Evolutionary conservation across 768 basidiomycete species (phyloP), one percentile per base, ranked within the genome.

Genomic region (Trametes cinnabarina): DNA sequence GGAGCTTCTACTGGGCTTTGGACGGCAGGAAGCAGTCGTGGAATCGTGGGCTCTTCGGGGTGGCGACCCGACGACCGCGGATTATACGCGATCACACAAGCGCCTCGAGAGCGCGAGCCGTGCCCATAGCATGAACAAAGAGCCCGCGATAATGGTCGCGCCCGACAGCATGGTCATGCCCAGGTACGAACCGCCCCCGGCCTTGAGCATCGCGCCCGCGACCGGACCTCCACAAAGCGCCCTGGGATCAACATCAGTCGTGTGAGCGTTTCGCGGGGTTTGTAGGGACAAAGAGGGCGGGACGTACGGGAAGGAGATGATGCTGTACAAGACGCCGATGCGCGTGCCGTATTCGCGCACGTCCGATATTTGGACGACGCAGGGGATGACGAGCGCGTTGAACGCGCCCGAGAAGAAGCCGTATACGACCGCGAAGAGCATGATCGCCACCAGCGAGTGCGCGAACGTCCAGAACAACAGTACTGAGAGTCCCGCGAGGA

Each of bases 291-390:
- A 34, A 6, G 30, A 22, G 14, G 25, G 5, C n/a, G n/a, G 5
- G 7, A 86, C 87, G 77, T 69, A 90, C 87, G 86, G 85, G 34
- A 88, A 76, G 0, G 87, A 84, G 17, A 87, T 82, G 9, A 87
- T 71, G n/a, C 76, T 84, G 64, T 88, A 89, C 47, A 88, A 64
- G 57, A 83, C 71, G 17, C 88, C 88, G 42, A 89, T 82, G 41
- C 84, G 75, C 20, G 77, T 76, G 8, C 88, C 88, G 47, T 88
- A 80, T 63, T 73, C 65, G 23, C 79, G 10, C 5, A 79, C 72
- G 39, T 85, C 77, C 26, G 85, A 85, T 48, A 88, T 85, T 64
- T 86, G 82, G n/a, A 80, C 84, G n/a, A 90, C 78, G 64, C 86
- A 88, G 0, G 87, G 86, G 15, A 80, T 85, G 58, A 88, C 70